phyloP scores from a whole-genome alignment of 192 early-diverging fungal genomes.

The Coemansia sp. region DNA sequence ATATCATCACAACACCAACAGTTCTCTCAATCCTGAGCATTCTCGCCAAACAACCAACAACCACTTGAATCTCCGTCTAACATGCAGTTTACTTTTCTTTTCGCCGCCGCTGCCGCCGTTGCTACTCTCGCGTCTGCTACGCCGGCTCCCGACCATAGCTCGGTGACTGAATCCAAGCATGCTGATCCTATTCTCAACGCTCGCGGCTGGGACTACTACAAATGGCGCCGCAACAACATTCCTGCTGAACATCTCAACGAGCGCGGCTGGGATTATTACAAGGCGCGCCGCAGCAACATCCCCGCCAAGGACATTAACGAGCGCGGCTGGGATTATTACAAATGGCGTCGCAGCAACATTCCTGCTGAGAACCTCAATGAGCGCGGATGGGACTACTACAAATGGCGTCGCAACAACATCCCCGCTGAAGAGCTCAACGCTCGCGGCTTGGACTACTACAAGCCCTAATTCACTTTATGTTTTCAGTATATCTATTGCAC shows the following conservation, averaged over 20 bases:
- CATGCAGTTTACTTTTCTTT: not conserved
- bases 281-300: not conserved
- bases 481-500: not conserved
- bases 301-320: not conserved
- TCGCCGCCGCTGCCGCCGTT: not conserved
- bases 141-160: not conserved
- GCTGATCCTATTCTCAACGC: not conserved
- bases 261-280: not conserved
- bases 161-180: not conserved
- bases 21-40: not conserved
- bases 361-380: not conserved
- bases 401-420: not conserved
- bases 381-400: not conserved
- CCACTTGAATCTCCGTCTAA: not conserved
- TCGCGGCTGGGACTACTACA: slow-evolving; percentile 1
- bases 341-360: not conserved
- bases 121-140: not conserved
- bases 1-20: not conserved
- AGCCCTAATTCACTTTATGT: not conserved
- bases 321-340: not conserved
- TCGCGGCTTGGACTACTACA: not conserved
- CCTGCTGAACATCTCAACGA: not conserved
- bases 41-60: not conserved
- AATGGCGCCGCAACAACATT: not conserved
- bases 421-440: not conserved